Percentiles rank a stretch among this genome's conserved stretches.
phyloP scores from a whole-genome alignment of 352 stramenopile genomes.

The Phytophthora pseudosyringae region DNA sequence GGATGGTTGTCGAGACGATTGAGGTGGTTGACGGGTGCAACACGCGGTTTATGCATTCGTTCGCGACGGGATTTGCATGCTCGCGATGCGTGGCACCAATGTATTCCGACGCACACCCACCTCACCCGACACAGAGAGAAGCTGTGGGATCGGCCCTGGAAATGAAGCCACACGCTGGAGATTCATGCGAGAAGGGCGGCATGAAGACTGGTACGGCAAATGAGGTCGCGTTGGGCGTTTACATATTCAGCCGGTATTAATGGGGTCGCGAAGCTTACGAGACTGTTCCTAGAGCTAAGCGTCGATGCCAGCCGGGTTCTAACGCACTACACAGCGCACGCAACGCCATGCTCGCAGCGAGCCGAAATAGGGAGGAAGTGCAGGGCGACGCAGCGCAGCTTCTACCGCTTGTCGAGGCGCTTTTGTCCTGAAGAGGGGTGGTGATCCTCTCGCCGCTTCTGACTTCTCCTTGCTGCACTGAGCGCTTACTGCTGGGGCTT shows the following conservation, averaged over 20 bases:
- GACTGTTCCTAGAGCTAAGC: slow-evolving; percentile 41
- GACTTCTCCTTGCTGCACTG: slow-evolving; percentile 8
- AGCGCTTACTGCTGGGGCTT: slow-evolving; percentile 56
- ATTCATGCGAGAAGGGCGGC: neutral
- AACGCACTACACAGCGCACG: slow-evolving; percentile 31
- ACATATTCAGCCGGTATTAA: slow-evolving; percentile 46
- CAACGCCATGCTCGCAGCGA: slow-evolving; percentile 27
- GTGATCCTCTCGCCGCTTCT: slow-evolving; percentile 30
- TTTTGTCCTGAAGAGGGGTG: slow-evolving; percentile 32
- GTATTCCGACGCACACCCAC: too few species aligned
- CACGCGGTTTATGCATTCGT: neutral
- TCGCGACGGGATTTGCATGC: neutral
- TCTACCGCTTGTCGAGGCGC: slow-evolving; percentile 41
- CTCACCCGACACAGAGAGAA: too few species aligned
- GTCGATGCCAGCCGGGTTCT: slow-evolving; percentile 27
- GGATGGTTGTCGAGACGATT: neutral
- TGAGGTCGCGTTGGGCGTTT: slow-evolving; percentile 32
- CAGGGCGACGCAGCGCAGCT: slow-evolving; percentile 35
- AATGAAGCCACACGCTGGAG: neutral
- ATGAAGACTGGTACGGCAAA: slow-evolving; percentile 2
- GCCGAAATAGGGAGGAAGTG: slow-evolving; percentile 24
- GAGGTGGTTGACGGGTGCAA: neutral
- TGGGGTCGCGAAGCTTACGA: slow-evolving; percentile 24
- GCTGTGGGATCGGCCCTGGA: too few species aligned
- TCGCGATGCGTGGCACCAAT: neutral